These are phyloP conservation scores for Ogataea hybrid DNA, from an alignment of 1,139 yeast genomes.

Conservation along the genomic window DNA sequence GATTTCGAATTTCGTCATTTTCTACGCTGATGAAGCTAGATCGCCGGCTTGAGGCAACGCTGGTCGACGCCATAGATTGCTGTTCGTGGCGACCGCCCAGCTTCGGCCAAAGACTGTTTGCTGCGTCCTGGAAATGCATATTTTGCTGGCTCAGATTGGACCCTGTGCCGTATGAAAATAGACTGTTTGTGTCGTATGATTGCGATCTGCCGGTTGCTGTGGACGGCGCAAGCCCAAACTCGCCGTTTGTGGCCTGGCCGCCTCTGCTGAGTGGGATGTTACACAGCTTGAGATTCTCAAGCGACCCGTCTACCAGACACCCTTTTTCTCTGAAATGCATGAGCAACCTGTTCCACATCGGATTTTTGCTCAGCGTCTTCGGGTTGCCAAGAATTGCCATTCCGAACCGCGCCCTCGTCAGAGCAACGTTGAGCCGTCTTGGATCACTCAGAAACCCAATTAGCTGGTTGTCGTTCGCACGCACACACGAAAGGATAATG, in stretches of 20 bases:
- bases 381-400: slow-evolving; percentile 84
- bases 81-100: slow-evolving; percentile 9
- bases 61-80: background rate
- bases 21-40: slow-evolving; percentile 4
- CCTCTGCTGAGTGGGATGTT: slow-evolving; percentile 51
- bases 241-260: slow-evolving; percentile 2
- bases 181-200: slow-evolving; percentile 25
- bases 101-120: slow-evolving; percentile 20
- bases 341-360: slow-evolving; percentile 77
- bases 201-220: slow-evolving; percentile 9
- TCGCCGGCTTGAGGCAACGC: slow-evolving; percentile 4
- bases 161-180: slow-evolving; percentile 28
- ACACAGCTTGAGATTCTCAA: slow-evolving; percentile 70
- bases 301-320: slow-evolving; percentile 88
- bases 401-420: slow-evolving; percentile 90
- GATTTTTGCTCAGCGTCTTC: slow-evolving; percentile 65
- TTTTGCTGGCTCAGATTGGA: slow-evolving; percentile 10
- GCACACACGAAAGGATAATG: slow-evolving; percentile 84
- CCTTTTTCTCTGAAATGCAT: slow-evolving; percentile 81
- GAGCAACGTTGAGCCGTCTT: slow-evolving; percentile 86
- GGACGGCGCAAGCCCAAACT: slow-evolving; percentile 4
- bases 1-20: slow-evolving; percentile 2
- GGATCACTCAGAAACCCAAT: slow-evolving; percentile 91
- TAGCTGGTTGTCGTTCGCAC: slow-evolving; percentile 79
- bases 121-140: slow-evolving; percentile 5